phyloP scores from a whole-genome alignment of 352 stramenopile species.

The Phytophthora europaea region DNA sequence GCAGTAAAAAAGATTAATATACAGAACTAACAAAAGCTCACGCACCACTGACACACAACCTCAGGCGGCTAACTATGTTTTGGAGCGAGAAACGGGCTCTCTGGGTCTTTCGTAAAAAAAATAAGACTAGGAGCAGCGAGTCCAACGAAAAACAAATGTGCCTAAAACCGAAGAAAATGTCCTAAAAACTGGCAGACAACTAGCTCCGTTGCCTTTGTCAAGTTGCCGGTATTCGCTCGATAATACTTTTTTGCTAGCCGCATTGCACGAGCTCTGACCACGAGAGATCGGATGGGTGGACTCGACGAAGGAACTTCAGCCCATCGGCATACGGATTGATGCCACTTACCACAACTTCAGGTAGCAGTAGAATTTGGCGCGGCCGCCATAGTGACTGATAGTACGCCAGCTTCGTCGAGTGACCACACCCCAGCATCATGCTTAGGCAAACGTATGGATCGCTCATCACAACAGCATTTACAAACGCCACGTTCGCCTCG shows the following conservation, averaged over 20 bases:
- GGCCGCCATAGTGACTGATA: slow-evolving; percentile 23
- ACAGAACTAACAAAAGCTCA: no score
- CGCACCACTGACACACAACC: no score
- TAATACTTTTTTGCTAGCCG: slow-evolving; percentile 3
- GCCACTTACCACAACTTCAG: slow-evolving; percentile 1
- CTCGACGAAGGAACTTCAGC: slow-evolving; percentile 9
- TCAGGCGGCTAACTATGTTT: no score
- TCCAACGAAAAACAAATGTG: no score
- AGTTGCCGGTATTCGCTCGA: no score
- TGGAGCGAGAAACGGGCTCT: no score
- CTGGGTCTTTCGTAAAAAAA: no score
- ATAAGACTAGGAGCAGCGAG: no score
- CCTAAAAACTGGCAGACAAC: no score
- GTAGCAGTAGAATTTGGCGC: slow-evolving; percentile 16
- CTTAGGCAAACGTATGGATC: slow-evolving; percentile 38
- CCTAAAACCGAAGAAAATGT: no score
- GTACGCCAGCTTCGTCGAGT: slow-evolving; percentile 6
- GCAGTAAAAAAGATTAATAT: no score
- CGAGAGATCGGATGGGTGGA: slow-evolving; percentile 8
- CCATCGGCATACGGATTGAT: slow-evolving; percentile 17
- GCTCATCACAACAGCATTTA: slow-evolving; percentile 47
- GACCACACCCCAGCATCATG: not conserved
- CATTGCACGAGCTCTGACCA: slow-evolving; percentile 36
- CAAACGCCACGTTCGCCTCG: slow-evolving; percentile 35
- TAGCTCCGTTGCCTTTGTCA: no score